Evolutionary conservation across 352 stramenopile species (phyloP), one percentile per base, ranked within the genome.

Genomic region (Pythium sp.): DNA sequence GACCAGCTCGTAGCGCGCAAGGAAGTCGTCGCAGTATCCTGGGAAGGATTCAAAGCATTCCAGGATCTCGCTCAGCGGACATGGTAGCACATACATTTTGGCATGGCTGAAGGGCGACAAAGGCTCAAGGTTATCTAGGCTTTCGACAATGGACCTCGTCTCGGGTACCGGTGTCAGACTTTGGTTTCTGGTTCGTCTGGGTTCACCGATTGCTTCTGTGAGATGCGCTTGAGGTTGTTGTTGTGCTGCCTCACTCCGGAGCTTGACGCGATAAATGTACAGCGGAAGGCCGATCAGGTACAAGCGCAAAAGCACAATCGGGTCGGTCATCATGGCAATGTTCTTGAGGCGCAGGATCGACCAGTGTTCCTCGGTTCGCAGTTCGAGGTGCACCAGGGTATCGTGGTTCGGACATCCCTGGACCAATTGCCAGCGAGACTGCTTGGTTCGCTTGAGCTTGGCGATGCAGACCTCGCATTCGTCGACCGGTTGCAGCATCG

Each of bases 281-380:
- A 81, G 30, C 36, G 41, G 38, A 2, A 26, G 22, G 0, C 72
- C 74, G 5, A 69, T 18, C 7, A 72, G 32, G 22, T 62, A 72
- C 20, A 81, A 11, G 3, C 56, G 70, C 22, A 75, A 15, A 12
- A 79, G 65, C 36, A 61, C 58, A 38, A 74, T 38, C 18, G 75
- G 75, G 12, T 81, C 75, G 1, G 72, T 74, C 57, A 81, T 70
- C 24, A 71, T 51, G 32, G 62, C 70, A 28, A 81, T 73, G 56
- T 81, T 79, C 28, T 64, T 72, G 54, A 81, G 70, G 3, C 72
- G 71, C 3, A 73, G 53, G 36, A 79, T 64, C 3, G 72, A 75
- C 72, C 65, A 76, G 4, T 76, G 38, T 43, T 66, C 66, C 9
- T 61, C 69, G 12, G 70, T 67, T 15, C 75, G 68, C 7, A 57